phyloP scores from a whole-genome alignment of 495 filamentous ascomycete species.

The Penicillium chermesinum region DNA sequence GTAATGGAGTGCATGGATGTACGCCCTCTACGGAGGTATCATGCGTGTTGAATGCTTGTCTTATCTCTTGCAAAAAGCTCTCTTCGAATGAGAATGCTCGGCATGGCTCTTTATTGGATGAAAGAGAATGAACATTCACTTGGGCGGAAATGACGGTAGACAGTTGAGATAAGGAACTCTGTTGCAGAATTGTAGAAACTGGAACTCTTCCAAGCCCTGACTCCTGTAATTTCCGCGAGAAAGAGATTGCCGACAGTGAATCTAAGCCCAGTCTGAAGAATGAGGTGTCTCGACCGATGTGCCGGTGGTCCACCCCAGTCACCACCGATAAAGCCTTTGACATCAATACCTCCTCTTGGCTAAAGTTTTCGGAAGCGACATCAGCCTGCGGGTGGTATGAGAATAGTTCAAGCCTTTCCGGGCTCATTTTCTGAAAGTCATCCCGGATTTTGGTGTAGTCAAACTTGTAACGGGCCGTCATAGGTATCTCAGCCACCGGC shows the following conservation, averaged over 20 bases:
- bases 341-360: slow-evolving; percentile 35
- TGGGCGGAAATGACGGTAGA: slow-evolving; percentile 28
- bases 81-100: slow-evolving; percentile 9
- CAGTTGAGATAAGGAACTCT: slow-evolving; percentile 55
- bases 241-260: slow-evolving; percentile 71
- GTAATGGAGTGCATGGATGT: slow-evolving; percentile 74
- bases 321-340: slow-evolving; percentile 48
- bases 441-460: slow-evolving; percentile 45
- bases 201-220: slow-evolving; percentile 40
- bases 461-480: slow-evolving; percentile 60
- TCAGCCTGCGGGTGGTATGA: slow-evolving; percentile 6
- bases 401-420: slow-evolving; percentile 22
- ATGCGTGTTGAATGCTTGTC: slow-evolving; percentile 13
- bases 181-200: slow-evolving; percentile 59
- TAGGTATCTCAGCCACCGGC: slow-evolving; percentile 58
- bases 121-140: slow-evolving; percentile 3
- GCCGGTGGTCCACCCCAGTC: slow-evolving; percentile 34
- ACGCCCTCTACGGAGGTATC: slow-evolving; percentile 46
- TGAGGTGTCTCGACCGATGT: slow-evolving; percentile 45
- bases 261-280: slow-evolving; percentile 69
- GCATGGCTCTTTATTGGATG: background rate
- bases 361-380: slow-evolving; percentile 28
- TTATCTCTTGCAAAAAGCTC: slow-evolving; percentile 7
- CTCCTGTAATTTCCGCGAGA: slow-evolving; percentile 49
- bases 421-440: slow-evolving; percentile 23